These are phyloP conservation scores for peach (Prunus persica) DNA, from an alignment of 306 rosid genomes.

Conservation along the genomic window Prunus_persica_NCBIv2 NC_034010.1:14130501-14131000, in stretches of 20 bases:
- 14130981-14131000: conserved; percentile 33
- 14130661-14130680: conserved; percentile 33
- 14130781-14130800: conserved; percentile 25
- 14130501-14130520: conserved; percentile 30
- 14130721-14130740: conserved; percentile 22
- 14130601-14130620: conserved; percentile 31
- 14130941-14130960: conserved; percentile 21
- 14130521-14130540: conserved; percentile 26
- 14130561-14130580: conserved; percentile 29
- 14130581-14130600: conserved; percentile 22
- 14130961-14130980: conserved; percentile 39
- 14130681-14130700: conserved; percentile 32
- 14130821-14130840: conserved; percentile 31
- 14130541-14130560: conserved; percentile 26
- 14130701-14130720: conserved; percentile 28
- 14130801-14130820: conserved; percentile 28
- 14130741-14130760: conserved; percentile 31
- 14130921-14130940: conserved; percentile 32
- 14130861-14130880: conserved; percentile 41
- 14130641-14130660: conserved; percentile 28
- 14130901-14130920: conserved; percentile 45
- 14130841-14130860: conserved; percentile 30
- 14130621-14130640: conserved; percentile 25
- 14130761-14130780: conserved; percentile 29
- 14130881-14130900: conserved; percentile 47